Evolutionary conservation across 768 basidiomycete species (phyloP).

Genomic region (Termitomyces sp.): DNA sequence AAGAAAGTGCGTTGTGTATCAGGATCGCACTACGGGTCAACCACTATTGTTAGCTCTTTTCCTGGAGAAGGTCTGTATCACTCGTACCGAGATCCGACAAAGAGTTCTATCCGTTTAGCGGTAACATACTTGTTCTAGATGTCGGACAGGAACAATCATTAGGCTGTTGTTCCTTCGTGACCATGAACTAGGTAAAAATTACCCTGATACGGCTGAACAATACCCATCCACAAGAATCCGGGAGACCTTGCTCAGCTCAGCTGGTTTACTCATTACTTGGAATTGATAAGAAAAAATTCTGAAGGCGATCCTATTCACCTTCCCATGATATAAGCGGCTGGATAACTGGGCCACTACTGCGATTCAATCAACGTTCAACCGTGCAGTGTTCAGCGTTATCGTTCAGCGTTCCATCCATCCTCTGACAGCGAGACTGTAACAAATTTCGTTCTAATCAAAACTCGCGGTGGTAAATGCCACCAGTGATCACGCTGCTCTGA

Average conservation of each 20-base stretch:
- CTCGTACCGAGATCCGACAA: not conserved
- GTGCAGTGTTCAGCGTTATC: no score
- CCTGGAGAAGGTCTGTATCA: not conserved
- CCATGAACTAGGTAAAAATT: not conserved
- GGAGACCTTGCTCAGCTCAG: not conserved
- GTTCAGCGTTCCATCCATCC: not conserved
- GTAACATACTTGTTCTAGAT: not conserved
- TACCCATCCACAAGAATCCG: not conserved
- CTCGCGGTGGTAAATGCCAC: not conserved
- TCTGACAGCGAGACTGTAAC: not conserved
- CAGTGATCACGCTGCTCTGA: not conserved
- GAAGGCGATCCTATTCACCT: not conserved
- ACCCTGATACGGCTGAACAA: not conserved
- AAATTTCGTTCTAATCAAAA: no score
- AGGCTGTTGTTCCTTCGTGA: not conserved
- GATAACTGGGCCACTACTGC: not conserved
- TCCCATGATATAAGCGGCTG: not conserved
- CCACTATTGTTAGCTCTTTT: not conserved
- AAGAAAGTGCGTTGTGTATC: not conserved
- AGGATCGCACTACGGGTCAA: not conserved
- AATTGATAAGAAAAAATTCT: not conserved
- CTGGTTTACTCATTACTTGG: not conserved
- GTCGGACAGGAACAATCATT: not conserved
- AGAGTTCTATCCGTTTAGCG: not conserved
- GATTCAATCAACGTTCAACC: not conserved